phyloP scores from a whole-genome alignment of 2,329 filamentous ascomycete genomes.

The Fusarium beomiforme region DNA sequence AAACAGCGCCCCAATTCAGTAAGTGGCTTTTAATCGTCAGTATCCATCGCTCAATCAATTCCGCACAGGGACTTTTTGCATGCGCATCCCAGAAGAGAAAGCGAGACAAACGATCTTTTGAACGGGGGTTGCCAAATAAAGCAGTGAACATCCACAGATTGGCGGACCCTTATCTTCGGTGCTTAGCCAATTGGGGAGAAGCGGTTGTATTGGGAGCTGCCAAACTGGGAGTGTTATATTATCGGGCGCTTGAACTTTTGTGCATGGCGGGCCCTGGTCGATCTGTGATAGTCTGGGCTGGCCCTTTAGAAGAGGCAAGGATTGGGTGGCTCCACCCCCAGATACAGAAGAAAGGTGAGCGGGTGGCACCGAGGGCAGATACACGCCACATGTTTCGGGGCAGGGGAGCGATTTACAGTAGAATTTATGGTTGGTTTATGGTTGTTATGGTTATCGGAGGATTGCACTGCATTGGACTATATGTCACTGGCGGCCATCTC shows the following conservation, averaged over 20 bases:
- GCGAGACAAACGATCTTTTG: conserved; percentile 22
- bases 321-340: conserved; percentile 23
- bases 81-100: conserved; percentile 3
- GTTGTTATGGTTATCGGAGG: neutral
- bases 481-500: neutral
- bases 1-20: neutral
- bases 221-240: conserved; percentile 4
- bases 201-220: conserved; percentile 16
- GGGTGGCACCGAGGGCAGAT: conserved; percentile 33
- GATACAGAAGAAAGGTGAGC: conserved; percentile 24
- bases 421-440: conserved; percentile 3
- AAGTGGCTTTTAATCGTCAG: neutral
- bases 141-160: neutral
- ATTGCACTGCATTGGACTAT: conserved; percentile 9
- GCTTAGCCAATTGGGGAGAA: neutral
- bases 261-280: neutral
- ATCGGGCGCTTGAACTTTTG: conserved; percentile 25
- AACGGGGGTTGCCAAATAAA: neutral
- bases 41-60: neutral
- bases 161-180: conserved; percentile 9
- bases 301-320: neutral
- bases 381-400: neutral
- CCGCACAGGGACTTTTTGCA: conserved; percentile 14
- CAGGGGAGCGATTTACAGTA: neutral
- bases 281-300: no score